Evolutionary conservation across 768 basidiomycete genomes (phyloP), one percentile per base, ranked within the genome.

Genomic region (Trametes gibbosa): DNA sequence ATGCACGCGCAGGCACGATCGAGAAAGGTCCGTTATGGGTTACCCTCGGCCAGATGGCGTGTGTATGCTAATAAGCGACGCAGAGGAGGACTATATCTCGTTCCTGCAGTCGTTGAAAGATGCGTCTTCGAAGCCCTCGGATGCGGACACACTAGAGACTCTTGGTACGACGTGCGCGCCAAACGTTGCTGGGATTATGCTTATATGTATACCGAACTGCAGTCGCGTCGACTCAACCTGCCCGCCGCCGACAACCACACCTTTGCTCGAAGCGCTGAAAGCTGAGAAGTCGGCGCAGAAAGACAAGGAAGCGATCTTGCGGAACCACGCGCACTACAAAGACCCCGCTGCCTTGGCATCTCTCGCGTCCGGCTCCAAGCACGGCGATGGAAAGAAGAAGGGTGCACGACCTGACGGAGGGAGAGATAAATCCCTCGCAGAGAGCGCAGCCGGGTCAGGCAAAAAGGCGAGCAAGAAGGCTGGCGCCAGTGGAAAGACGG

Each of bases 231-330:
- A 79, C 77, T 12, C 85, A 86, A 63, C 78, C 82, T 1, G 73
- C 80, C 76, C 82, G 1, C 78, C 75, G 43, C 90, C 91, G 1
- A 95, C 87, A 63, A 88, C 90, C 0, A 97, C 96, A 0, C 96
- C 96, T 0, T 82, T 98, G 21, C 84, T 99, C 47, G 95, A 96
- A 69, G 92, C 95, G 0, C 85, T 98, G 62, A 92, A 93, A 64
- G 90, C 91, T 0, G 89, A 92, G 71, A 90, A 87, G 68, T 79
- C 72, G 32, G 75, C 76, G 0, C 82, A 84, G 66, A 86, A 82
- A 66, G 90, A 89, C 69, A 91, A 85, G 67, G 86, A 87, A 65
- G 75, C 83, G 27, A 90, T 87, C 57, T 75, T 85, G 32, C 83
- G 87, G 39, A 88, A 84, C 56, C 88, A 91, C 39, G 81, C 83